phyloP scores from a whole-genome alignment of 345 rosid species.

The Eucalyptus marginata region DNA sequence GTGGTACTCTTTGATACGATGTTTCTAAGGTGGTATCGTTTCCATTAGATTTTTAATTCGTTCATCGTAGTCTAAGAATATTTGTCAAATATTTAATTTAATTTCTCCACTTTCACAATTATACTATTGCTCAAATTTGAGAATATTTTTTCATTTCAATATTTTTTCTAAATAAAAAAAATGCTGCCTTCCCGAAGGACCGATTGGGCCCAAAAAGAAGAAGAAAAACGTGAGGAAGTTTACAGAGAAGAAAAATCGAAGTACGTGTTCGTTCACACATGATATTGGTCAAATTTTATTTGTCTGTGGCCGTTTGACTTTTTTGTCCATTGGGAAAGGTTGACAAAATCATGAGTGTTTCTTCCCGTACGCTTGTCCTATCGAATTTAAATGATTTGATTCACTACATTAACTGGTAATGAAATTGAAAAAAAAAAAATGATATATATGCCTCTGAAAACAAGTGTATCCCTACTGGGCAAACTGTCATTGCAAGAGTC shows the following conservation, averaged over 20 bases:
- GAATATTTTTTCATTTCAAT: background rate
- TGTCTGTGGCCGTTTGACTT: background rate
- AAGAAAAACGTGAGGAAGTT: background rate
- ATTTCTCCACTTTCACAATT: too few relatives aligned
- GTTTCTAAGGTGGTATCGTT: fast-evolving
- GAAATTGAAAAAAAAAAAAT: background rate
- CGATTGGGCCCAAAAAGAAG: fast-evolving
- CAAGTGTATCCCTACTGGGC: background rate
- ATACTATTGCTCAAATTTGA: background rate
- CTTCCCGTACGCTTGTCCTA: background rate
- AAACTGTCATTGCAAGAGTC: background rate
- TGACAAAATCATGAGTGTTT: background rate
- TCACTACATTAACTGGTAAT: background rate
- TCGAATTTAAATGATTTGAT: background rate
- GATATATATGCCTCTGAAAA: background rate
- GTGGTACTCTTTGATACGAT: background rate
- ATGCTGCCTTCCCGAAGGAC: background rate
- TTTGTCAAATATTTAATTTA: background rate
- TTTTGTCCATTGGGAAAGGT: background rate
- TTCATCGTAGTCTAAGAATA: background rate
- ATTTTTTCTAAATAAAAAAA: background rate
- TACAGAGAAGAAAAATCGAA: background rate
- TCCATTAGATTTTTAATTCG: fast-evolving
- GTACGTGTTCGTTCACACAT: background rate
- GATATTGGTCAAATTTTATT: background rate